These are phyloP conservation scores for Themeda triandra DNA, from an alignment of 176 grass and related monocot species.

Conservation along the genomic window DNA sequence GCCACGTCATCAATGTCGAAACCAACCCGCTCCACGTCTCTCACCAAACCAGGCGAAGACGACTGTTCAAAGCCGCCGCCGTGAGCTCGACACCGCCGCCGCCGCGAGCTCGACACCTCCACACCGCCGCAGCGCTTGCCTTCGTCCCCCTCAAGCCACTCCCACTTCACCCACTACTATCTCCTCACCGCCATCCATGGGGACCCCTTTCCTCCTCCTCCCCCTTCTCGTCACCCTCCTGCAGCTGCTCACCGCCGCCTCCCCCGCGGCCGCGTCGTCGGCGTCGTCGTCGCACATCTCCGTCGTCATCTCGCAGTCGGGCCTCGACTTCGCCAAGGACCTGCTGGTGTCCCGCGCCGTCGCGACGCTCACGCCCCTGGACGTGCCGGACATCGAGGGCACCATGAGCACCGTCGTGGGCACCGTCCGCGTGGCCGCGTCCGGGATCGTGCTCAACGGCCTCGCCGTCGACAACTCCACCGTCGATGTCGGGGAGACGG, in stretches of 20 bases:
- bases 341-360: constrained; percentile 59
- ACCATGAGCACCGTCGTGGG: constrained; percentile 58
- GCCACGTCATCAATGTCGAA: constrained; percentile 9
- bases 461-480: constrained; percentile 52
- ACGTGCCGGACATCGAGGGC: constrained; percentile 70
- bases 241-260: constrained; percentile 22
- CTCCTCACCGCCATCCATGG: constrained; percentile 25
- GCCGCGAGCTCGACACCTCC: constrained; percentile 8
- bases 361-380: constrained; percentile 47
- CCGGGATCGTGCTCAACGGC: constrained; percentile 46
- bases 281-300: constrained; percentile 52
- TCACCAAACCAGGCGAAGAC: neutral
- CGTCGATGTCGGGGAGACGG: constrained; percentile 48
- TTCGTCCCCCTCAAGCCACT: constrained; percentile 24
- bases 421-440: constrained; percentile 50
- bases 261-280: neutral
- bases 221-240: constrained; percentile 29
- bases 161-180: neutral
- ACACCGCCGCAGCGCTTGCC: neutral
- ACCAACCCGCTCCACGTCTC: neutral
- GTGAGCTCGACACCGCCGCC: neutral
- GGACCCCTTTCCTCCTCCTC: neutral
- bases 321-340: constrained; percentile 82
- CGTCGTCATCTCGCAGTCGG: constrained; percentile 63
- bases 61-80: constrained; percentile 15